Percentiles rank a stretch among this genome's conserved stretches.
Conservation (phyloP, 2,329 filamentous ascomycete genomes). For the Pseudogymnoascus sp. region DNA sequence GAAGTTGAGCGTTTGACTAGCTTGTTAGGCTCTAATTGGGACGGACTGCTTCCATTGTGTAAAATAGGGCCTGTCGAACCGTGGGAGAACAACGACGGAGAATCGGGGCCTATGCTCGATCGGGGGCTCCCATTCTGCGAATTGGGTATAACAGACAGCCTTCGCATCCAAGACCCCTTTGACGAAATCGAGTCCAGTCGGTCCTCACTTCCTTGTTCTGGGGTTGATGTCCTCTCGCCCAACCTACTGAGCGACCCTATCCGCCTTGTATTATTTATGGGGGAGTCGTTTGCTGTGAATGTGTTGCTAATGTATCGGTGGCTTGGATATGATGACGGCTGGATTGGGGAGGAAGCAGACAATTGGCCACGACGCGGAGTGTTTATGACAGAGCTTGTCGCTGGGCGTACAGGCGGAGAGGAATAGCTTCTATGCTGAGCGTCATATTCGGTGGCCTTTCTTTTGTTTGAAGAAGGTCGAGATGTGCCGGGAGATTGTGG, state of each 20-base stretch:
- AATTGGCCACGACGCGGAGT: constrained; percentile 15
- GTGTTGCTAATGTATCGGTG: constrained; percentile 13
- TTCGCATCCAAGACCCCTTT: constrained; percentile 64
- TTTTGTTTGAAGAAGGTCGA: constrained; percentile 26
- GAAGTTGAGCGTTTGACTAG: constrained; percentile 67
- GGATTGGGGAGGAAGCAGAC: constrained; percentile 4
- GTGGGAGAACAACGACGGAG: constrained; percentile 61
- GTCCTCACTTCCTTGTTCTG: constrained; percentile 19
- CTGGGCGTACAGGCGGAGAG: constrained; percentile 23
- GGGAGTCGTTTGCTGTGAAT: constrained; percentile 18
- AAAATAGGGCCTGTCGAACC: constrained; percentile 61
- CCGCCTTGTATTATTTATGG: constrained; percentile 18
- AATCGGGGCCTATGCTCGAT: constrained; percentile 59
- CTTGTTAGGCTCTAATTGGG: constrained; percentile 60
- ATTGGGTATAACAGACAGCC: constrained; percentile 58
- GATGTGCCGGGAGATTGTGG: constrained; percentile 20
- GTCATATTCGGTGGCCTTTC: constrained; percentile 22
- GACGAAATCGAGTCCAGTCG: constrained; percentile 51
- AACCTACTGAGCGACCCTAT: constrained; percentile 21
- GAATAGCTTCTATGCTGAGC: constrained; percentile 18
- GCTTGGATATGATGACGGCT: constrained; percentile 14
- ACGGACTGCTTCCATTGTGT: constrained; percentile 27
- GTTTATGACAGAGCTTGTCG: constrained; percentile 24
- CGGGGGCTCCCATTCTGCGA: constrained; percentile 58
- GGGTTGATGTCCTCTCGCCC: constrained; percentile 19